Percentiles rank a stretch among this genome's conserved stretches.
Conservation (phyloP, 2,329 filamentous ascomycete genomes). For the Arthrobotrys iridis region DNA sequence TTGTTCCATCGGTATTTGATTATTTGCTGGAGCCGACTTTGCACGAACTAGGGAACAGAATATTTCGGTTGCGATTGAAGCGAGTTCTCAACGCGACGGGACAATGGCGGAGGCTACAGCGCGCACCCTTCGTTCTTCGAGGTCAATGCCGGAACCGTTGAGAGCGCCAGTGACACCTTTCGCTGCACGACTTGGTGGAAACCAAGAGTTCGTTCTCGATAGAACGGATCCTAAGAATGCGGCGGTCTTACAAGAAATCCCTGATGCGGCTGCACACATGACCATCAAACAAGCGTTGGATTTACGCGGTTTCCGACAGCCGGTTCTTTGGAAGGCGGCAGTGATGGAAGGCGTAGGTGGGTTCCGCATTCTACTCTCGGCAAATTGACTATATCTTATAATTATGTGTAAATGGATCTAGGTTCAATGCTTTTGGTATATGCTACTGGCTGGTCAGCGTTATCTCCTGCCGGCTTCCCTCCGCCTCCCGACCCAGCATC, state of each 20-base stretch:
- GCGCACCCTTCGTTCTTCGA: background rate
- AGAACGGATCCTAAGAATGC: slow-evolving; percentile 54
- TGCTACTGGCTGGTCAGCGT: slow-evolving; percentile 15
- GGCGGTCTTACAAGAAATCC: slow-evolving; percentile 44
- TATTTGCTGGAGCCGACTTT: no score
- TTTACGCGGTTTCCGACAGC: slow-evolving; percentile 35
- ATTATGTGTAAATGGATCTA: background rate
- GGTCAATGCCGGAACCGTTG: background rate
- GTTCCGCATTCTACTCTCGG: slow-evolving; percentile 4
- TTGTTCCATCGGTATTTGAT: no score
- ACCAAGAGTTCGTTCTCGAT: slow-evolving; percentile 55
- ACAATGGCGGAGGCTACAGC: background rate
- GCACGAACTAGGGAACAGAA: no score
- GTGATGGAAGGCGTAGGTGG: slow-evolving; percentile 48
- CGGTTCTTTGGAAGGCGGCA: slow-evolving; percentile 40
- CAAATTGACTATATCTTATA: background rate
- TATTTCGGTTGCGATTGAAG: slow-evolving; percentile 14
- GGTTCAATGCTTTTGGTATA: slow-evolving; percentile 31
- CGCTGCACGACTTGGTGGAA: slow-evolving; percentile 55
- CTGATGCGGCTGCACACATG: slow-evolving; percentile 50
- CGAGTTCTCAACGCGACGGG: slow-evolving; percentile 16
- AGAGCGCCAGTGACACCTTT: slow-evolving; percentile 35
- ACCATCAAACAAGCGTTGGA: slow-evolving; percentile 42
- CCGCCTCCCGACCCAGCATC: slow-evolving; percentile 26
- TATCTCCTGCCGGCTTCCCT: slow-evolving; percentile 18